Conservation (phyloP, 2,329 filamentous ascomycete species). For the Aspergillus luchuensis region DNA sequence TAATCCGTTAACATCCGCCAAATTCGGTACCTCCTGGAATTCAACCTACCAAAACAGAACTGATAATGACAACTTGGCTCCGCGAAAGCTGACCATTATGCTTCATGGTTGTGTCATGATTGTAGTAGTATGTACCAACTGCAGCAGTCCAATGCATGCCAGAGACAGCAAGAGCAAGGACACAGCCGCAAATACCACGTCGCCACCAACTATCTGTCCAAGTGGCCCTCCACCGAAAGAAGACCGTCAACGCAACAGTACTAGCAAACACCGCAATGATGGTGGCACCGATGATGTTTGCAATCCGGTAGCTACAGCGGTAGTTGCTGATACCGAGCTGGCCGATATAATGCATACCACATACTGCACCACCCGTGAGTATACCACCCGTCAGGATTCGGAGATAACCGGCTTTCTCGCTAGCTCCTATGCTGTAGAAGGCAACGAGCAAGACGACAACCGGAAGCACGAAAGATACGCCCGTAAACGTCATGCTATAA, state of each 20-base stretch:
- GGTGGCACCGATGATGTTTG: conserved; percentile 67
- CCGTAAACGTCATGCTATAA: conserved; percentile 72
- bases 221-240: conserved; percentile 73
- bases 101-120: conserved; percentile 51
- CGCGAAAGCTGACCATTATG: conserved; percentile 53
- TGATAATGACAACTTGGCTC: conserved; percentile 71
- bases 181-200: conserved; percentile 63
- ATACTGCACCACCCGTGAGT: conserved; percentile 73
- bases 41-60: conserved; percentile 65
- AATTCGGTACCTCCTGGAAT: neutral
- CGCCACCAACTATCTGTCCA: conserved; percentile 84
- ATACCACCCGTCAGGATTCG: conserved; percentile 65
- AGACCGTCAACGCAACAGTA: conserved; percentile 68
- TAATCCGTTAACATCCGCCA: conserved; percentile 15
- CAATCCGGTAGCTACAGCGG: conserved; percentile 60
- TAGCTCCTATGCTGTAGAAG: conserved; percentile 68
- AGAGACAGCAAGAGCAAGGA: conserved; percentile 73
- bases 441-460: conserved; percentile 72
- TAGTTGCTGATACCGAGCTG: conserved; percentile 83
- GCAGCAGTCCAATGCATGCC: conserved; percentile 87
- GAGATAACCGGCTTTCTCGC: conserved; percentile 59
- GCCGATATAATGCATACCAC: conserved; percentile 86
- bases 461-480: conserved; percentile 77
- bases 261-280: conserved; percentile 74
- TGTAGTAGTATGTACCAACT: conserved; percentile 67